These are phyloP conservation scores for Fonsecaea pedrosoi DNA, from an alignment of 2,329 filamentous ascomycete species.

Conservation along the genomic window DNA sequence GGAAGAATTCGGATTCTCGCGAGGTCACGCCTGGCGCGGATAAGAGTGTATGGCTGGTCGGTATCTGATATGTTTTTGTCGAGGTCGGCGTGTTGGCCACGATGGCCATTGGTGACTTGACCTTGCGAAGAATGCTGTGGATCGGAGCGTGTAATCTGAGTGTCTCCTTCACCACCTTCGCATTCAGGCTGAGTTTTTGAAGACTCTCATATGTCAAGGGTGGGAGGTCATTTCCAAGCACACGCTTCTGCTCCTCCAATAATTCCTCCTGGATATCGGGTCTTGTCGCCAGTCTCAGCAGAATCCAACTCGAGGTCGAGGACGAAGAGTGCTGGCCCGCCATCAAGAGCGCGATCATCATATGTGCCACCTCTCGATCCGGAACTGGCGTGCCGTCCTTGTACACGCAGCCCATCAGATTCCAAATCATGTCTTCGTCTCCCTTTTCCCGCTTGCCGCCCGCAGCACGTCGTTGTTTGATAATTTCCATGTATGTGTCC, in stretches of 20 bases:
- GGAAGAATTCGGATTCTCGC: conserved; percentile 76
- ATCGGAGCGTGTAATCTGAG: conserved; percentile 74
- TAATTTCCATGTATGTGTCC: conserved; percentile 73
- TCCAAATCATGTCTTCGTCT: conserved; percentile 75
- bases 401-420: conserved; percentile 77
- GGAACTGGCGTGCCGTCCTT: conserved; percentile 73
- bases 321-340: conserved; percentile 82
- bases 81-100: conserved; percentile 67
- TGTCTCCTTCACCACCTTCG: conserved; percentile 73
- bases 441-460: conserved; percentile 54
- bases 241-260: conserved; percentile 68
- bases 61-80: conserved; percentile 74
- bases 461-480: conserved; percentile 64
- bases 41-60: conserved; percentile 79
- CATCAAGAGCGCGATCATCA: conserved; percentile 88
- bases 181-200: conserved; percentile 65
- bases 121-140: conserved; percentile 75
- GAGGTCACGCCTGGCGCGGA: conserved; percentile 84
- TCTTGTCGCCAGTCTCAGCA: conserved; percentile 73
- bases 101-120: conserved; percentile 70
- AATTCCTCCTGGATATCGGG: conserved; percentile 74
- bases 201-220: conserved; percentile 66
- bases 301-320: conserved; percentile 77
- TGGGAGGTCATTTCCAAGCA: conserved; percentile 62
- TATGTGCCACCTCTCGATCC: conserved; percentile 78